Evolutionary conservation across 2,329 filamentous ascomycete genomes (phyloP), one percentile per base, ranked within the genome.

Genomic region (Epichloe aotearoae): DNA sequence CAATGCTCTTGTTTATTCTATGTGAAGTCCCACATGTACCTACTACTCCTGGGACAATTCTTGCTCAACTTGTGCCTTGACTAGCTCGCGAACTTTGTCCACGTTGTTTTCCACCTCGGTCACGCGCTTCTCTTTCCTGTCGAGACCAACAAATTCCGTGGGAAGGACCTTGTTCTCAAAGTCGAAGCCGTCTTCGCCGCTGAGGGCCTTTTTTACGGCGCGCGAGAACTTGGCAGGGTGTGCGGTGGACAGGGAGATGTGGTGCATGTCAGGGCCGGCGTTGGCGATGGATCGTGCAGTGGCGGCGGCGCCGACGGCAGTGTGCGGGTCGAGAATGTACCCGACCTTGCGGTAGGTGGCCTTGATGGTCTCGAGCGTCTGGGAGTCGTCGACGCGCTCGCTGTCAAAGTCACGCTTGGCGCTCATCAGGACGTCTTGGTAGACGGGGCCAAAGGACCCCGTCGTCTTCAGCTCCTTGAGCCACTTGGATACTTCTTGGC

Each of bases 211-310:
- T 58, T 90, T 84, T 2, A 98, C 91, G 0, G 90, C 90, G 34
- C 80, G 80, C 0, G 85, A 82, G 62, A 98, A 98, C 68, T 98
- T 98, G 54, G 91, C 93, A 0, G 93, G 91, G 67, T 98, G 93
- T 2, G 93, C 93, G 2, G 93, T 98, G 1, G 90, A 87, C 3
- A 98, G 79, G 1, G 88, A 83, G 60, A 98, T 85, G 65, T 95
- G 86, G n/a, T 68, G 73, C 49, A 83, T 69, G 15, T 71, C 71
- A 2, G 73, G 64, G 30, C 68, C 69, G 1, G 72, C 66, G 12
- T 80, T 73, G 42, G 71, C 64, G 36, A 86, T 74, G 3, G 87
- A 89, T 52, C 89, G 77, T 50, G 81, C 64, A 0, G 90, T 78
- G 1, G 88, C 90, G 17, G 84, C 76, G 39, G 96, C 77, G 51